phyloP scores from a whole-genome alignment of 352 stramenopile genomes.

The Globisporangium spiculum region DNA sequence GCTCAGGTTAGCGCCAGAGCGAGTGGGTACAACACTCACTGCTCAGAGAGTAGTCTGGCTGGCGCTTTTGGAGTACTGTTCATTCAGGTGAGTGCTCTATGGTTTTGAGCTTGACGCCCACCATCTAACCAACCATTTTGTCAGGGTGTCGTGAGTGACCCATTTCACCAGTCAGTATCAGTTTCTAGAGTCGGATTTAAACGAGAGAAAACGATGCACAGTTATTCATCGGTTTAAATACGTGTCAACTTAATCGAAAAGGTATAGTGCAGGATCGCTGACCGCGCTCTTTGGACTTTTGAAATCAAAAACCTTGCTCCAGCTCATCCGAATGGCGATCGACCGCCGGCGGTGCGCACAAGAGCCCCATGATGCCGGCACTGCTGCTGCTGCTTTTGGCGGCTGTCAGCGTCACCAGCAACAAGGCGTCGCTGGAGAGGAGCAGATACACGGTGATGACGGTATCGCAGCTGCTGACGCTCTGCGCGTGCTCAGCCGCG shows the following conservation, averaged over 20 bases:
- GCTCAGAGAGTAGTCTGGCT: not conserved
- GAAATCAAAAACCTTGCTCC: not conserved
- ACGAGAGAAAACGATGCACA: not conserved
- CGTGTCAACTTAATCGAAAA: not conserved
- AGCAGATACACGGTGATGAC: not conserved
- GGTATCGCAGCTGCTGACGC: not conserved
- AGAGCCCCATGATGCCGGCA: not conserved
- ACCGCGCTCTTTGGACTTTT: not conserved
- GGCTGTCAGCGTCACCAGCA: not conserved
- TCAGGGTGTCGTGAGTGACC: too few species aligned
- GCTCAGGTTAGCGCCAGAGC: not conserved
- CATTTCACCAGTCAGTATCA: too few species aligned
- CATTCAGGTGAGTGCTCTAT: too few species aligned
- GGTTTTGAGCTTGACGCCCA: not conserved
- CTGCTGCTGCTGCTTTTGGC: not conserved
- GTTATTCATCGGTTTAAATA: not conserved
- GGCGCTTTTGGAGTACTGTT: not conserved
- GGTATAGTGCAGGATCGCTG: not conserved
- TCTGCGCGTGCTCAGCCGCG: conserved; percentile 24
- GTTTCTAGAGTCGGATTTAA: not conserved
- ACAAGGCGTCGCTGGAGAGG: not conserved
- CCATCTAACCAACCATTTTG: not conserved
- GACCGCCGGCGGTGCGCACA: not conserved
- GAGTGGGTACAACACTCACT: not conserved
- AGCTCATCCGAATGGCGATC: conserved; percentile 2